Conservation (phyloP, 2,329 filamentous ascomycete species). For the Hymenotorrendiella dingleyae region DNA sequence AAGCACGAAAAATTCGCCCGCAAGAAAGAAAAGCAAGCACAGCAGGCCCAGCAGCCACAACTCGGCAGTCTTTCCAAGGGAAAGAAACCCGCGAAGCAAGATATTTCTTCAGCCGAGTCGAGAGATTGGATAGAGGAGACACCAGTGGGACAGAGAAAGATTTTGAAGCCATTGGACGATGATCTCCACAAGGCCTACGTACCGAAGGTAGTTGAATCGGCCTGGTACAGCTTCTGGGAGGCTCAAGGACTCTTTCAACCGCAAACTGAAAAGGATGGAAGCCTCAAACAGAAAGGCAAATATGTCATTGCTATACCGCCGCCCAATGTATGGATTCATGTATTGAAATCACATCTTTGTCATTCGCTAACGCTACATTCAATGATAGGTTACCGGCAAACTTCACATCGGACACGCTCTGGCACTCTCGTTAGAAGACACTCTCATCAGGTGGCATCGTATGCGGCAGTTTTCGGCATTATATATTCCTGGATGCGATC, state of each 20-base stretch:
- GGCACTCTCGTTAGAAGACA: slow-evolving; percentile 76
- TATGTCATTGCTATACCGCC: slow-evolving; percentile 90
- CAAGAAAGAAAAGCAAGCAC: slow-evolving; percentile 46
- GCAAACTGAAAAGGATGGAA: slow-evolving; percentile 65
- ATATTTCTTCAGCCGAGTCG: slow-evolving; percentile 52
- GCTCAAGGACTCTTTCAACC: slow-evolving; percentile 86
- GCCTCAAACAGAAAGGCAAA: slow-evolving; percentile 68
- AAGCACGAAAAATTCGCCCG: slow-evolving; percentile 83
- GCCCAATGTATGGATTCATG: slow-evolving; percentile 55
- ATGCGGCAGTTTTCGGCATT: slow-evolving; percentile 82
- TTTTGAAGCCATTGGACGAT: slow-evolving; percentile 65
- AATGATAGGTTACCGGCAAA: slow-evolving; percentile 60
- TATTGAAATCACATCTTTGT: slow-evolving; percentile 1
- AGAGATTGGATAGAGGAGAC: slow-evolving; percentile 67
- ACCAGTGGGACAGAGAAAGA: slow-evolving; percentile 71
- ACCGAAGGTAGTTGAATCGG: slow-evolving; percentile 81
- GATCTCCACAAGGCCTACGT: slow-evolving; percentile 81
- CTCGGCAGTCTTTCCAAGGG: slow-evolving; percentile 34
- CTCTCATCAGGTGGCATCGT: slow-evolving; percentile 76
- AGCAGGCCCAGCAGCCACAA: slow-evolving; percentile 52
- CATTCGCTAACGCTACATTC: no score
- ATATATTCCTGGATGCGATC: slow-evolving; percentile 87
- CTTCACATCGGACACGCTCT: slow-evolving; percentile 87
- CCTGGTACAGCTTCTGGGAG: slow-evolving; percentile 95
- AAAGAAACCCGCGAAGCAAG: slow-evolving; percentile 63